These are phyloP conservation scores for Chlorokybus atmophyticus DNA, from an alignment of 139 green algal genomes.

Conservation along the genomic window DNA sequence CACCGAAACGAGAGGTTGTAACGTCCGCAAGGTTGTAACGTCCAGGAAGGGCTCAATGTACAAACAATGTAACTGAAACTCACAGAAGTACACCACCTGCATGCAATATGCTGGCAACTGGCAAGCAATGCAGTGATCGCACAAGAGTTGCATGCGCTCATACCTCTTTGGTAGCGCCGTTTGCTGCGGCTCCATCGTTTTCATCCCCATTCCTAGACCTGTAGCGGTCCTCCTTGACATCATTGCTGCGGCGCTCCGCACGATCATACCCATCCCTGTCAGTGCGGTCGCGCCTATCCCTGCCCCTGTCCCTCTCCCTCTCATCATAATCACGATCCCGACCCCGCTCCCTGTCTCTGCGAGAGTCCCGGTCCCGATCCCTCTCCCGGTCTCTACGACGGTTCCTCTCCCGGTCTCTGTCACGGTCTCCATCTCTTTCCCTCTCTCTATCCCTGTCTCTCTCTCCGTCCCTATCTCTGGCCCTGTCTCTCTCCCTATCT, in stretches of 20 bases:
- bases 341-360: not conserved
- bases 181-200: not conserved
- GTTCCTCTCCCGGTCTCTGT: conserved; percentile 5
- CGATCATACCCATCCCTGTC: not conserved
- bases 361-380: not conserved
- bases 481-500: not conserved
- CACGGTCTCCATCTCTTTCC: not conserved
- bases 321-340: not conserved
- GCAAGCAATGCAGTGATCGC: not conserved
- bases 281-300: not conserved
- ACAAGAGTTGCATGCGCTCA: not conserved
- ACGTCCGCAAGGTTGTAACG: too few relatives aligned
- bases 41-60: too few relatives aligned
- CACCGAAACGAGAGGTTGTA: too few relatives aligned
- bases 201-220: not conserved
- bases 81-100: too few relatives aligned
- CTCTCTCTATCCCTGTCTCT: conserved; percentile 2
- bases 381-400: not conserved
- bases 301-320: not conserved
- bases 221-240: conserved; percentile 1
- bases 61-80: too few relatives aligned
- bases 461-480: not conserved
- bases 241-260: conserved; percentile 5
- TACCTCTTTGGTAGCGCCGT: not conserved
- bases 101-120: too few relatives aligned